A percentile compares a stretch with the other conserved stretches of the same genome.
phyloP scores from a whole-genome alignment of 2,329 filamentous ascomycete species.

The Pestalotiopsis sp. region DNA sequence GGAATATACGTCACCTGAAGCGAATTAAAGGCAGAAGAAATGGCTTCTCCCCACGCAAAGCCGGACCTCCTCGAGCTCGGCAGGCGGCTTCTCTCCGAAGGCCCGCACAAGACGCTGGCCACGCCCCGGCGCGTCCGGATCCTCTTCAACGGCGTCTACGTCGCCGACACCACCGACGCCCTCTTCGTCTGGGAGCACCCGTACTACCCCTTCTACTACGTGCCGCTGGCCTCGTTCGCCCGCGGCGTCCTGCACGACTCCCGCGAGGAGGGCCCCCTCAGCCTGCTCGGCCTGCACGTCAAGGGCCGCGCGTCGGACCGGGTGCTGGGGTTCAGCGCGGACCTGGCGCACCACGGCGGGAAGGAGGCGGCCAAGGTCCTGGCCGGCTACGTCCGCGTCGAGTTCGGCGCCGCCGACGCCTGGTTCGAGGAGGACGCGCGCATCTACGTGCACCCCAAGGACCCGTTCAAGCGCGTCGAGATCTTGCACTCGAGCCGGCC shows the following conservation, averaged over 20 bases:
- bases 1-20: not conserved
- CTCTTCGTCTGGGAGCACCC: conserved; percentile 39
- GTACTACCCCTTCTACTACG: conserved; percentile 36
- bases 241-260: conserved; percentile 10
- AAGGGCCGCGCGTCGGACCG: conserved; percentile 22
- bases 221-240: conserved; percentile 27
- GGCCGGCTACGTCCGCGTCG: conserved; percentile 24
- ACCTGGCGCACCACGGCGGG: not conserved
- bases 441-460: conserved; percentile 66
- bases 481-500: conserved; percentile 57
- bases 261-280: conserved; percentile 18
- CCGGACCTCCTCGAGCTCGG: conserved; percentile 28
- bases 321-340: conserved; percentile 24
- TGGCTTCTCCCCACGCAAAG: conserved; percentile 16
- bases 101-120: conserved; percentile 32
- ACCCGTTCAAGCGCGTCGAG: conserved; percentile 68
- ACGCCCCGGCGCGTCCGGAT: conserved; percentile 35
- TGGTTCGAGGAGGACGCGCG: conserved; percentile 61
- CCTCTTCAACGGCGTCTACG: conserved; percentile 27
- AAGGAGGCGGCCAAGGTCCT: conserved; percentile 17
- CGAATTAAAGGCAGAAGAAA: not conserved
- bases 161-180: conserved; percentile 36
- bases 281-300: conserved; percentile 20
- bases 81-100: conserved; percentile 24
- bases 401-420: conserved; percentile 28